A percentile compares a stretch with the other conserved stretches of the same genome.
phyloP scores from a whole-genome alignment of 805 yeast genomes.

The Sugiyamaella qingdaonensis region DNA sequence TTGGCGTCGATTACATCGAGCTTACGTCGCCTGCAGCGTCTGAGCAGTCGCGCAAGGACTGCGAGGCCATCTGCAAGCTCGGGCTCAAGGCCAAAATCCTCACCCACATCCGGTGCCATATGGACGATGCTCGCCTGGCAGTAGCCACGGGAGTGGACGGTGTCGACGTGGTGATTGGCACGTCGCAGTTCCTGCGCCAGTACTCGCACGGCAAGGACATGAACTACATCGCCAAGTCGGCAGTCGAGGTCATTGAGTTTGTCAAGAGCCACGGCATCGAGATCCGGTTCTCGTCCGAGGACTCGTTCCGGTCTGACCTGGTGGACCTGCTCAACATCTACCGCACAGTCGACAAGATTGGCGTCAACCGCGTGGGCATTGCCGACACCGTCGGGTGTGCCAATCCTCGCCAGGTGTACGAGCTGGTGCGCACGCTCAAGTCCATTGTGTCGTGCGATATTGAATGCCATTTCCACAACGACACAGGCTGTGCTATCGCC shows the following conservation, averaged over 20 bases:
- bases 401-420: slow-evolving; percentile 98
- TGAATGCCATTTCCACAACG: slow-evolving; percentile 98
- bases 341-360: slow-evolving; percentile 94
- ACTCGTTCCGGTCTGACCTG: slow-evolving; percentile 93
- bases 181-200: slow-evolving; percentile 90
- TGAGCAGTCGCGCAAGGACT: slow-evolving; percentile 86
- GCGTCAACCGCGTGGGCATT: slow-evolving; percentile 98
- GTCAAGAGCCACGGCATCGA: slow-evolving; percentile 96
- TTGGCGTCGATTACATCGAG: slow-evolving; percentile 97
- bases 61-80: slow-evolving; percentile 97
- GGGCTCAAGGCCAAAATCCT: slow-evolving; percentile 93
- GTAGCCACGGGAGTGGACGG: slow-evolving; percentile 99
- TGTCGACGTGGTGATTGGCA: slow-evolving; percentile 97
- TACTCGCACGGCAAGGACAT: slow-evolving; percentile 98
- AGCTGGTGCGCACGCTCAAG: slow-evolving; percentile 87
- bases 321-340: slow-evolving; percentile 93
- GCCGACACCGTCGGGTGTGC: slow-evolving; percentile 99
- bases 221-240: slow-evolving; percentile 94
- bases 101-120: slow-evolving; percentile 96
- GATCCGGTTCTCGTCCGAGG: slow-evolving; percentile 95
- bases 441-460: slow-evolving; percentile 94
- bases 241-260: slow-evolving; percentile 94
- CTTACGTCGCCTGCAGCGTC: slow-evolving; percentile 97
- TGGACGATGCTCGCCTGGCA: slow-evolving; percentile 97
- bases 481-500: slow-evolving; percentile 98